phyloP scores from a whole-genome alignment of 2,329 filamentous ascomycete species.

The Fusarium aywerte region DNA sequence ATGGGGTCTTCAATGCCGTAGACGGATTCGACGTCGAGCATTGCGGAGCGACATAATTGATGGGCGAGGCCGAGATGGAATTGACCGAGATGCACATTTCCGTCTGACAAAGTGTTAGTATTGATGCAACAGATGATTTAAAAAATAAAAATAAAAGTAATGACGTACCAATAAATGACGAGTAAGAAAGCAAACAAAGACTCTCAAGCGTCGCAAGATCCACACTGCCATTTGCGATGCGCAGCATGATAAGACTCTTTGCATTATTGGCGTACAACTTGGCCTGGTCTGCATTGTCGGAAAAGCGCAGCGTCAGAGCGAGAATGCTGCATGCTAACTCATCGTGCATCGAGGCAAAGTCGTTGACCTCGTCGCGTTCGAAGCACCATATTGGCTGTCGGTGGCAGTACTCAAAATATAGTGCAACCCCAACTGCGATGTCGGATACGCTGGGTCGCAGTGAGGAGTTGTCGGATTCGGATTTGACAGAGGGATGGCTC shows the following conservation, averaged over 20 bases:
- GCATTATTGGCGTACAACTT: conserved; percentile 54
- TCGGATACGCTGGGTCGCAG: conserved; percentile 49
- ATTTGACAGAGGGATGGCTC: conserved; percentile 42
- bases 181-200: conserved; percentile 61
- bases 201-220: conserved; percentile 62
- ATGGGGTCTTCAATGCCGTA: conserved; percentile 52
- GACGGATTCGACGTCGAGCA: conserved; percentile 57
- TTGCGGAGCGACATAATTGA: conserved; percentile 62
- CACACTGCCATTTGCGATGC: conserved; percentile 62
- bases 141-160: not conserved
- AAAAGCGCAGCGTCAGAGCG: conserved; percentile 54
- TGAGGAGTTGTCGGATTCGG: conserved; percentile 45
- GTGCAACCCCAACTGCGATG: conserved; percentile 50
- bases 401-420: conserved; percentile 59
- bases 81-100: conserved; percentile 59
- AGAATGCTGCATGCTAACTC: conserved; percentile 57
- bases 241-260: conserved; percentile 58
- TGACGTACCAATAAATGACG: conserved; percentile 59
- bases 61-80: conserved; percentile 62
- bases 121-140: not conserved
- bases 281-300: conserved; percentile 49
- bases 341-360: conserved; percentile 51
- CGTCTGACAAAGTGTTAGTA: conserved; percentile 52
- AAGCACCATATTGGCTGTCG: conserved; percentile 59
- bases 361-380: conserved; percentile 54